These are phyloP conservation scores for Triadica sebifera DNA, from an alignment of 345 rosid species.

Conservation along the genomic window DNA sequence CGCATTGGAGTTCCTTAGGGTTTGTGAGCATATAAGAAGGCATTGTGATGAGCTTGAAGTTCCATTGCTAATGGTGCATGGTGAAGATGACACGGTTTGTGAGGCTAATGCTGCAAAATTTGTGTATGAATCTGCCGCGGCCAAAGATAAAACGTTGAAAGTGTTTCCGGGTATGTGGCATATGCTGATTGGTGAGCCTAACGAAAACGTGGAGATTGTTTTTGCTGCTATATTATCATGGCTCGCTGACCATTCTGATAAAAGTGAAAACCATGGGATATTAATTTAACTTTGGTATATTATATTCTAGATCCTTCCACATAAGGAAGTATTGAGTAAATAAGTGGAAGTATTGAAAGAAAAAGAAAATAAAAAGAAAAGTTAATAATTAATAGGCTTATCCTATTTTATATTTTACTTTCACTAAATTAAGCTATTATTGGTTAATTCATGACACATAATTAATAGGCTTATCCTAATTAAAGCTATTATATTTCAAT, in stretches of 20 bases:
- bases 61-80: constrained; percentile 27
- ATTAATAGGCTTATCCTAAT: no score
- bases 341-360: no score
- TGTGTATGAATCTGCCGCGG: constrained; percentile 25
- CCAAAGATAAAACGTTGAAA: constrained; percentile 28
- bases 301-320: no score
- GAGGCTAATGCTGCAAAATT: constrained; percentile 18
- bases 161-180: constrained; percentile 33
- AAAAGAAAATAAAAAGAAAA: no score
- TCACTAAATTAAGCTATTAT: no score
- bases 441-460: no score
- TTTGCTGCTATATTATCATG: constrained; percentile 21
- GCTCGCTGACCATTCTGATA: constrained; percentile 13
- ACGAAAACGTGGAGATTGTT: constrained; percentile 28
- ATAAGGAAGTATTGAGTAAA: no score
- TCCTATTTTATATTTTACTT: no score
- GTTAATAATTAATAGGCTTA: no score
- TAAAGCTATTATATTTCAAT: no score
- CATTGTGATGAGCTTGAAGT: constrained; percentile 26
- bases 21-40: constrained; percentile 23
- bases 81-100: constrained; percentile 26
- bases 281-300: no score
- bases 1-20: constrained; percentile 26
- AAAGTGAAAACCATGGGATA: background rate
- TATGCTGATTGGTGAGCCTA: constrained; percentile 25